Base-by-base conservation (phyloP, 2,329 filamentous ascomycete genomes). In the Ophiostoma himal-ulmi region DNA sequence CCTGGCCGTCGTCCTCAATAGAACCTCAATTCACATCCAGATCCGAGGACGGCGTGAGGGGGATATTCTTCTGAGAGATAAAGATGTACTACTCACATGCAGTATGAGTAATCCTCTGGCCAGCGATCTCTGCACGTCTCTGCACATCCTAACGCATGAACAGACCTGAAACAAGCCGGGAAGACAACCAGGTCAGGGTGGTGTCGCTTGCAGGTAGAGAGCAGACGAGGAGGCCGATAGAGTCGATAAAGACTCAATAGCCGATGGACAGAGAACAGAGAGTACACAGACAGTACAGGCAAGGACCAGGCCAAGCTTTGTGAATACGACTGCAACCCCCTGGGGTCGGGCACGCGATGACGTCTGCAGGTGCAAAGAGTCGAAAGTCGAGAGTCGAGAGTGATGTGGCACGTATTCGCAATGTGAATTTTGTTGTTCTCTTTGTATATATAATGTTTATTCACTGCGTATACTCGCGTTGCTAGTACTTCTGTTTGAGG, bases 141-240 rank as follows among this genome's bases (percentile, higher is more conserved):
- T 48, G 44, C 44, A 48, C 44, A 48, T 48, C 52, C 6, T 22
- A 57, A 57, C 52, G 52, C 52, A 57, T 57, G 52, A 57, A 57
- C 44, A 17, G 10, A 57, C 30, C 52, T 57, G 52, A 57, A 57
- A 57, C 52, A 26, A 48, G 44, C 14, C 52, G 52, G 52, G n/a
- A 17, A 57, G 44, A 20, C 44, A 48, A 48, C 37, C 37, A 13
- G 37, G 37, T 30, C 37, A 20, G 44, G 30, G 30, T 30, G 30
- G 3, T 30, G 30, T 30, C 30, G 30, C 30, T 30, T 30, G 30
- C 30, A 48, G 44, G 44, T 48, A 20, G 44, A 20, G 20, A 20
- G 17, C 7, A 20, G 17, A 20, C 5, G 5, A 20, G 44, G 4
- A 48, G 7, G 44, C 10, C 17, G 44, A 48, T 6, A 54, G 48